These are phyloP conservation scores for Entamoeba moshkovskii DNA, from an alignment of 208 protist genomes.

Conservation along the genomic window DNA sequence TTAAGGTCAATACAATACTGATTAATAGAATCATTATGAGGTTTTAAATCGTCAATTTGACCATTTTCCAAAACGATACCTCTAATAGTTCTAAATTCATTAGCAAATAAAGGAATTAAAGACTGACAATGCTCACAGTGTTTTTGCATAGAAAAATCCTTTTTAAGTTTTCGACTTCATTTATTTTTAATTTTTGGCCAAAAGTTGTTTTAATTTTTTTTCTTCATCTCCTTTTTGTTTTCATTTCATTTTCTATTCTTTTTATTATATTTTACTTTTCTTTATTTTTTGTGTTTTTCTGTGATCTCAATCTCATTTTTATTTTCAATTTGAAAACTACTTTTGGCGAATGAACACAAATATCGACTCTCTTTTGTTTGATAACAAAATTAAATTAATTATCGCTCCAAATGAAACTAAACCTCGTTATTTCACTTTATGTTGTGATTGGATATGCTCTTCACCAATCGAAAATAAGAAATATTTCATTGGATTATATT, in stretches of 20 bases:
- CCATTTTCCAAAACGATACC: not conserved
- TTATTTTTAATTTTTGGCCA: not conserved
- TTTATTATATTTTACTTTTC: not conserved
- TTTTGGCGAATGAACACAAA: no score
- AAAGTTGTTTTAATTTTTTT: not conserved
- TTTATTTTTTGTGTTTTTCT: no score
- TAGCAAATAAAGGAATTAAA: not conserved
- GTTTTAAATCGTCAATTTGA: not conserved
- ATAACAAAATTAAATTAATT: no score
- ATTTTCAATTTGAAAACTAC: no score
- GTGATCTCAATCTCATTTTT: no score
- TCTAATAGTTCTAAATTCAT: not conserved
- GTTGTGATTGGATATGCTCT: no score
- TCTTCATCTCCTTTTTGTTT: not conserved
- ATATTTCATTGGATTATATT: not conserved
- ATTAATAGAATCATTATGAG: not conserved
- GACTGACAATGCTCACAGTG: not conserved
- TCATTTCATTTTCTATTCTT: not conserved
- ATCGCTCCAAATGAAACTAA: no score
- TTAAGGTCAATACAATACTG: not conserved
- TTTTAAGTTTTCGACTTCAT: not conserved
- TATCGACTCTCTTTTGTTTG: no score
- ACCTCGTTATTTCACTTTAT: no score
- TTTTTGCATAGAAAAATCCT: not conserved
- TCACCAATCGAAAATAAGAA: no score